Evolutionary conservation across 352 stramenopile genomes (phyloP), one percentile per base, ranked within the genome.

Genomic region (Nothophytophthora sp.): DNA sequence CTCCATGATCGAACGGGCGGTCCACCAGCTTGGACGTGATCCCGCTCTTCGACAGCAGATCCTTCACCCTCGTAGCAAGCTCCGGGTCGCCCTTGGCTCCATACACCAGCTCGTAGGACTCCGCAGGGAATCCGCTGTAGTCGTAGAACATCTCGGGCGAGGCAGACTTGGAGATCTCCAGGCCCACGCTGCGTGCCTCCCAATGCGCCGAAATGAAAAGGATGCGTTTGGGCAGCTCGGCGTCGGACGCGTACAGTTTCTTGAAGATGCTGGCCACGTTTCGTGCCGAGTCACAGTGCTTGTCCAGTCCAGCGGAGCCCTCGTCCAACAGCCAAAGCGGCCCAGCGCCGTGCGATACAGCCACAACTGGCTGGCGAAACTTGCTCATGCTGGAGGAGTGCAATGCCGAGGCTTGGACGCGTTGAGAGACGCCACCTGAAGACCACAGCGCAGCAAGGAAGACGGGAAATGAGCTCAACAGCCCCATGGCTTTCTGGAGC

Each of bases 131-230:
- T 9, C 81, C 83, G 43, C 78, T 88, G 64, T 97, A 98, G 66
- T 98, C 92, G 69, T 84, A 98, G 36, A 96, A 56, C 44, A 97
- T 72, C 12, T 64, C 41, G 13, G 78, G 78, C 0, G 53, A 39
- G 2, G 76, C 68, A 1, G 69, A 53, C 33, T 81, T 76, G 33
- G 72, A 78, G 56, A 84, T 87, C 43, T 74, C 65, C 10, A 74
- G 24, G 11, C 44, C 51, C 10, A 40, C 43, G 23, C 70, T 59
- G 20, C 63, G 52, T 4, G 55, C 62, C 62, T 96, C 83, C 77
- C 82, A 97, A 53, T 97, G 90, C 15, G 87, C 90, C n/a, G 78
- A 89, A 24, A 97, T 55, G 15, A 97, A 71, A 24, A 97, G 66
- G 49, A 96, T 90, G 24, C 69, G 75, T 58, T 73, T 81, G 23